Evolutionary conservation across 2,329 filamentous ascomycete genomes (phyloP), one percentile per base, ranked within the genome.

Genomic region (Bipolaris sorokiniana): DNA sequence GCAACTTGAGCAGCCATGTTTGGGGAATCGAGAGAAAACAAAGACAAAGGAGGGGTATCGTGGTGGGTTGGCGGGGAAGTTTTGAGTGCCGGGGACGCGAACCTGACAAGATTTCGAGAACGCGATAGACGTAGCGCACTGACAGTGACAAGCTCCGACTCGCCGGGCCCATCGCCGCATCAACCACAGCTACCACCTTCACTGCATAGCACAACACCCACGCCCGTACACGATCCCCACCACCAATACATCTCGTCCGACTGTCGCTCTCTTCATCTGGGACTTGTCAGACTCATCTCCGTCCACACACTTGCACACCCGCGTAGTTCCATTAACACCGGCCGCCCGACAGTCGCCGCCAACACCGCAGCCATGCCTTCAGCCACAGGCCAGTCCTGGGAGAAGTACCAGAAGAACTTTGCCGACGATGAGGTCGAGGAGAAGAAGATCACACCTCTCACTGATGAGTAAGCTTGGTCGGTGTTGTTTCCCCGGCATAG

Each of bases 381-480:
- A 83, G 94, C 95, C 80, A 96, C 90, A 73, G 95, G 95, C 77
- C 82, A 85, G 79, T 91, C 87, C 86, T 99, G 95, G 95, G 95
- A 99, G 86, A 98, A 98, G 84, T 98, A 97, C 85, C 87, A 91
- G 82, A 97, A 98, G 86, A 93, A 89, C 76, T 99, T 91, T 76
- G 94, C 90, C 75, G 95, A 99, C 75, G 95, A 99, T 72, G 95
- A 98, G 78, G 84, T 93, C 79, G 92, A 96, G 78, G 95, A 99
- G 86, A 99, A 99, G 89, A 99, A 99, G 87, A 99, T 99, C 76
- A 94, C 92, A 59, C 95, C 95, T 66, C 83, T 99, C 62, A 90
- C 93, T 68, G 95, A 98, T 82, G 95, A 98, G 94, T 97, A 85
- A 66, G 90, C 46, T 13, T 16, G 3, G 7, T 5, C 9, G 1